These are phyloP conservation scores for Venturia carpophila DNA, from an alignment of 2,329 filamentous ascomycete species.

Conservation along the genomic window DNA sequence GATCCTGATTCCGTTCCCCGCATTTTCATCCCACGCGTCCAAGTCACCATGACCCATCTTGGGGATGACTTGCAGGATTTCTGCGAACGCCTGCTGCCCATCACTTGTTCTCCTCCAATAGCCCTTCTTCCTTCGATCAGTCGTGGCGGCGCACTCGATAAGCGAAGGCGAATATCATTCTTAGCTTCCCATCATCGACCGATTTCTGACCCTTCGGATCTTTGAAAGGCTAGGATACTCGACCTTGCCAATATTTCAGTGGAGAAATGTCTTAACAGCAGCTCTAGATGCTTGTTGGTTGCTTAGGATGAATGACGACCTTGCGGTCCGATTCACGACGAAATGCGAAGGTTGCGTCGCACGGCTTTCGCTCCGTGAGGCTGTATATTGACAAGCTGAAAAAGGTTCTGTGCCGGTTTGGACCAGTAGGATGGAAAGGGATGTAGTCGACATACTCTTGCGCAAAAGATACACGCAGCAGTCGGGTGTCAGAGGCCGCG, in stretches of 20 bases:
- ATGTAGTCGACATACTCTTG: background rate
- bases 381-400: background rate
- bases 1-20: slow-evolving; percentile 8
- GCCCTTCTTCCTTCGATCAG: background rate
- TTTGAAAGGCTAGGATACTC: background rate
- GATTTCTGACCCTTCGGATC: background rate
- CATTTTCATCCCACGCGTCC: background rate
- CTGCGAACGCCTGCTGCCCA: background rate
- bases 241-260: background rate
- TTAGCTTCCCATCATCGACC: background rate
- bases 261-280: background rate
- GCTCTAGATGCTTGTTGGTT: background rate
- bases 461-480: background rate
- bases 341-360: background rate
- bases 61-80: slow-evolving; percentile 2
- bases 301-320: background rate
- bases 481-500: background rate
- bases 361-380: background rate
- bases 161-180: background rate
- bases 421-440: background rate
- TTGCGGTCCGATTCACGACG: background rate
- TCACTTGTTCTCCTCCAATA: background rate
- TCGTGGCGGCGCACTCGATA: background rate
- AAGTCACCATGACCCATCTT: background rate
- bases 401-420: background rate